Evolutionary conservation across 2,329 filamentous ascomycete species (phyloP).

Genomic region (Monilinia fructigena): DNA sequence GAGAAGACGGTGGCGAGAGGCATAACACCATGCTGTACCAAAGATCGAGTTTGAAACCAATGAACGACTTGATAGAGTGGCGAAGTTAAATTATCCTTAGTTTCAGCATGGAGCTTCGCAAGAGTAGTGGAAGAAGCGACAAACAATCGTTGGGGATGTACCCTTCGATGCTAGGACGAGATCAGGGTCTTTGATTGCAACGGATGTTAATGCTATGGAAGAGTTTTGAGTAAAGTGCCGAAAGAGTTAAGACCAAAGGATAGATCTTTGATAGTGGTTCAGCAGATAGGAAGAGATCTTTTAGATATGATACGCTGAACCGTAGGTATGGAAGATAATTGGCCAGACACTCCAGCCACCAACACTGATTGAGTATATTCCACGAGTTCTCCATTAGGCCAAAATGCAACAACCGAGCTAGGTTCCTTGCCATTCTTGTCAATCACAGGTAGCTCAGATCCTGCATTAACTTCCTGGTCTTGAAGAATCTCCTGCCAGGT

Average conservation of each 20-base stretch:
- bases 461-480: slow-evolving; percentile 60
- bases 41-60: slow-evolving; percentile 65
- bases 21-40: slow-evolving; percentile 71
- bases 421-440: slow-evolving; percentile 52
- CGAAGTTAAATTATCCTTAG: slow-evolving; percentile 59
- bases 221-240: slow-evolving; percentile 83
- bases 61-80: slow-evolving; percentile 66
- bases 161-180: slow-evolving; percentile 70
- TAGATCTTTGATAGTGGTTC: slow-evolving; percentile 79
- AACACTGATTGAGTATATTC: slow-evolving; percentile 81
- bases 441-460: slow-evolving; percentile 62
- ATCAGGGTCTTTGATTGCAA: slow-evolving; percentile 71
- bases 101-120: slow-evolving; percentile 62
- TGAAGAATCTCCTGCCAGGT: slow-evolving; percentile 90
- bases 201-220: slow-evolving; percentile 84
- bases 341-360: slow-evolving; percentile 78
- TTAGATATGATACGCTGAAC: slow-evolving; percentile 69
- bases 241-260: slow-evolving; percentile 74
- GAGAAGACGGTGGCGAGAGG: slow-evolving; percentile 64
- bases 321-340: slow-evolving; percentile 73
- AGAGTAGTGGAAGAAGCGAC: slow-evolving; percentile 75
- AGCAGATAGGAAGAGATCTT: slow-evolving; percentile 79
- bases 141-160: slow-evolving; percentile 75
- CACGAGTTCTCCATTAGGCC: slow-evolving; percentile 68
- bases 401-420: slow-evolving; percentile 64